phyloP scores from a whole-genome alignment of 805 yeast genomes.

The Lipomyces chichibuensis region DNA sequence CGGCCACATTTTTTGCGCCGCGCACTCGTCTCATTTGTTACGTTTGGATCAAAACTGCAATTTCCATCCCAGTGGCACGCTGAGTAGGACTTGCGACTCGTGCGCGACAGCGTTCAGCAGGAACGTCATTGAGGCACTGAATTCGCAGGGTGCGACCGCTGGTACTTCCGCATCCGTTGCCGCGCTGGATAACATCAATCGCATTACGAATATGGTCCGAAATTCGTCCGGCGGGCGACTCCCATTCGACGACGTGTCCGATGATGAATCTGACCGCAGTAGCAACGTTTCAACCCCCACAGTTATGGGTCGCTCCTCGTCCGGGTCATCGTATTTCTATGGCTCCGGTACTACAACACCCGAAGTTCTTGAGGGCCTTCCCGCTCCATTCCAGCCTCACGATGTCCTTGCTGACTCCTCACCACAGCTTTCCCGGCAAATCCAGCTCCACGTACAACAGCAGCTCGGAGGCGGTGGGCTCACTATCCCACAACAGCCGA shows the following conservation, averaged over 20 bases:
- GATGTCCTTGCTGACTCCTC: neutral
- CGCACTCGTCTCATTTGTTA: conserved; percentile 62
- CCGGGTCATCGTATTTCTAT: conserved; percentile 3
- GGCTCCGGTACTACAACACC: conserved; percentile 11
- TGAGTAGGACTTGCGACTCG: conserved; percentile 69
- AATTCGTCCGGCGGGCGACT: conserved; percentile 16
- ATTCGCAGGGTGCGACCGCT: conserved; percentile 19
- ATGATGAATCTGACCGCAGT: conserved; percentile 14
- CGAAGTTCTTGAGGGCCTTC: conserved; percentile 10
- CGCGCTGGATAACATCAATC: conserved; percentile 26
- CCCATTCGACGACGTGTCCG: conserved; percentile 15
- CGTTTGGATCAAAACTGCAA: conserved; percentile 53
- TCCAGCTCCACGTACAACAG: conserved; percentile 25
- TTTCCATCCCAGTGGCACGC: conserved; percentile 67
- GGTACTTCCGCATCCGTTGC: neutral
- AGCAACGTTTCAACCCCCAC: conserved; percentile 2
- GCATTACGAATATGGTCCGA: conserved; percentile 33
- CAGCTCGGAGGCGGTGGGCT: conserved; percentile 22
- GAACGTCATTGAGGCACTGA: conserved; percentile 30
- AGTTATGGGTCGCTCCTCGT: neutral
- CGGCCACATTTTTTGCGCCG: conserved; percentile 77
- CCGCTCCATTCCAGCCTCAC: neutral
- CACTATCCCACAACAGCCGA: conserved; percentile 6
- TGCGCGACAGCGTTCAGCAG: conserved; percentile 59
- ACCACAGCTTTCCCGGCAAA: conserved; percentile 15